Percentiles rank a stretch among this genome's conserved stretches.
phyloP scores from a whole-genome alignment of 768 basidiomycete genomes.

The Suillus cothurnatus region DNA sequence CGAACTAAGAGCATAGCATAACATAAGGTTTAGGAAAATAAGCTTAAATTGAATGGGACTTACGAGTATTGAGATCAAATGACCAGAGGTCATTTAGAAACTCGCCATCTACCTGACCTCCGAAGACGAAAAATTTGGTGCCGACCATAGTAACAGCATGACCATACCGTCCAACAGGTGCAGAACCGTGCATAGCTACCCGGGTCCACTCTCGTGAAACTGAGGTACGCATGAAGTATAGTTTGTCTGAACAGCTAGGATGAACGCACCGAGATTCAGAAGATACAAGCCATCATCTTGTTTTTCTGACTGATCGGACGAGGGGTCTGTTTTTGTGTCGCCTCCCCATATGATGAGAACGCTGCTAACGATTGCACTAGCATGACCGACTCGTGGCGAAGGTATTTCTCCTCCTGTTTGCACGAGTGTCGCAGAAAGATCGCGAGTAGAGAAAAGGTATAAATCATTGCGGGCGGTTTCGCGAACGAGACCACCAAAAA shows the following conservation, averaged over 20 bases:
- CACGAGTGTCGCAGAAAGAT: slow-evolving; percentile 77
- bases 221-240: slow-evolving; percentile 32
- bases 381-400: slow-evolving; percentile 92
- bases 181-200: slow-evolving; percentile 72
- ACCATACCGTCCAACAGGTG: slow-evolving; percentile 90
- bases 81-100: slow-evolving; percentile 96
- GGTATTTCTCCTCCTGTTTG: slow-evolving; percentile 91
- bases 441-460: slow-evolving; percentile 83
- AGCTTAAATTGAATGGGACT: slow-evolving; percentile 31
- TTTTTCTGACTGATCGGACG: slow-evolving; percentile 61
- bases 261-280: slow-evolving; percentile 81
- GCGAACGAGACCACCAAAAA: slow-evolving; percentile 95
- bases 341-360: slow-evolving; percentile 98
- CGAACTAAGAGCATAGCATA: slow-evolving; percentile 56
- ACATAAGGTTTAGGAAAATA: slow-evolving; percentile 8
- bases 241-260: neutral
- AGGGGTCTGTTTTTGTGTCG: slow-evolving; percentile 83
- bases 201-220: slow-evolving; percentile 96
- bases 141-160: slow-evolving; percentile 94
- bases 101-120: slow-evolving; percentile 93
- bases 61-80: slow-evolving; percentile 94
- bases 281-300: slow-evolving; percentile 95
- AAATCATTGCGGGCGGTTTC: slow-evolving; percentile 91
- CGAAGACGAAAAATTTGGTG: slow-evolving; percentile 92
- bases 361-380: slow-evolving; percentile 92